A percentile compares a stretch with the other conserved stretches of the same genome.
These are phyloP conservation scores for Marsdenia floribunda DNA, from an alignment of 257 asterid genomes.

Conservation along the genomic window DNA sequence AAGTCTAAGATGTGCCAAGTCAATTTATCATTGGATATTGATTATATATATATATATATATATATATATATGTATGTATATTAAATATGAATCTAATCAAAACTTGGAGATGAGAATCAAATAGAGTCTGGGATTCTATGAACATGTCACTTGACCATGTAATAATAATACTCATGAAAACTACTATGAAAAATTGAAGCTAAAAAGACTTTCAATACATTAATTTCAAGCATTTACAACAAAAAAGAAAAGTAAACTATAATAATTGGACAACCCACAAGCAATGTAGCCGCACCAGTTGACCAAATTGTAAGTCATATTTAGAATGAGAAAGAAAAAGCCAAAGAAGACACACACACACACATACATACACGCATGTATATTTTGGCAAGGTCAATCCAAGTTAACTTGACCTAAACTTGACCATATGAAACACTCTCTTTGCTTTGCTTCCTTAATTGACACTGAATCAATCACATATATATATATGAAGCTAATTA, in stretches of 20 bases:
- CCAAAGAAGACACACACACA: background rate
- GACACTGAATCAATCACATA: background rate
- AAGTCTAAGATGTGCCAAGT: background rate
- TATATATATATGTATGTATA: too few relatives aligned
- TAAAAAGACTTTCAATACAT: too few relatives aligned
- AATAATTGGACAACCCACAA: background rate
- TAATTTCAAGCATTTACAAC: background rate
- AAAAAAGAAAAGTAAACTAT: background rate
- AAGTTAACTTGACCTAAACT: background rate
- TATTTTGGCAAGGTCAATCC: background rate
- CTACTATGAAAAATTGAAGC: too few relatives aligned
- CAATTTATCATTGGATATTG: background rate
- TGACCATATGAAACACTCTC: constrained; percentile 1
- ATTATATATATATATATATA: too few relatives aligned
- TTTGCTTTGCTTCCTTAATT: background rate
- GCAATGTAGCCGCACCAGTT: background rate
- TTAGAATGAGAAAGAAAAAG: background rate
- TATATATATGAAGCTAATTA: too few relatives aligned
- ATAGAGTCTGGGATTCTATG: background rate
- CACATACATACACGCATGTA: too few relatives aligned
- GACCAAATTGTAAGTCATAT: background rate
- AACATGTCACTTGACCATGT: too few relatives aligned
- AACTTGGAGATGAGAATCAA: background rate
- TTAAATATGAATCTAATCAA: too few relatives aligned
- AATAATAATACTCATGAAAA: too few relatives aligned